Evolutionary conservation across 441 rosid species (phyloP), one percentile per base, ranked within the genome.

Genomic region (Aquilaria agallochum): DNA sequence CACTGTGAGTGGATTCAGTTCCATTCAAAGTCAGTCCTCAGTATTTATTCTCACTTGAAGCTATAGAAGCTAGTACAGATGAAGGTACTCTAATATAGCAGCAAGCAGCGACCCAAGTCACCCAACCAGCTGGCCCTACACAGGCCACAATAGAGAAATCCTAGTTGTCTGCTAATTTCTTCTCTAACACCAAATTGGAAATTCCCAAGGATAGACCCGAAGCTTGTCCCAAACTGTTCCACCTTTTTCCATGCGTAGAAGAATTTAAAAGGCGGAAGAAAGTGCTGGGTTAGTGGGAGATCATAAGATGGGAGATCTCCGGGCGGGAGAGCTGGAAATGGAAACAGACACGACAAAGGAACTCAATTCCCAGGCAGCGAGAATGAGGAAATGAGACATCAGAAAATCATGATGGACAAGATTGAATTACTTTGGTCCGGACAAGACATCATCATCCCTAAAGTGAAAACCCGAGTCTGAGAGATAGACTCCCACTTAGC

Each of bases 261-360:
- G 46, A 27, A 57, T 30, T 50, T n/a, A 50, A 7, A 50, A 50
- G 11, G 5, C 53, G 9, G 4, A 31, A 9, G 48, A 31, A n/a
- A 8, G 11, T 31, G 32, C 13, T 10, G 10, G 11, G 11, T 5
- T 1, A 5, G 4, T 50, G n/a, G 47, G 12, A 61, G 44, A 13
- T 8, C 27, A 13, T 33, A 15, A 54, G 20, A 33, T 32, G 48
- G 33, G 49, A 36, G 42, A 34, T 42, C 6, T 20, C 27, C 1
- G 27, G 7, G 12, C 11, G 40, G 15, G 32, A 50, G 51, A 61
- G 65, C 65, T 61, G 45, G 36, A 61, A 51, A 61, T 52, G n/a
- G 57, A 61, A 61, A 56, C 56, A 61, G 55, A 61, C 56, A 51
- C 51, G 27, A 31, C 5, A 12, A 27, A 51, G 48, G 42, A 34